Evolutionary conservation across 2,329 filamentous ascomycete species (phyloP).

Genomic region (Neofusicoccum umdonicola): DNA sequence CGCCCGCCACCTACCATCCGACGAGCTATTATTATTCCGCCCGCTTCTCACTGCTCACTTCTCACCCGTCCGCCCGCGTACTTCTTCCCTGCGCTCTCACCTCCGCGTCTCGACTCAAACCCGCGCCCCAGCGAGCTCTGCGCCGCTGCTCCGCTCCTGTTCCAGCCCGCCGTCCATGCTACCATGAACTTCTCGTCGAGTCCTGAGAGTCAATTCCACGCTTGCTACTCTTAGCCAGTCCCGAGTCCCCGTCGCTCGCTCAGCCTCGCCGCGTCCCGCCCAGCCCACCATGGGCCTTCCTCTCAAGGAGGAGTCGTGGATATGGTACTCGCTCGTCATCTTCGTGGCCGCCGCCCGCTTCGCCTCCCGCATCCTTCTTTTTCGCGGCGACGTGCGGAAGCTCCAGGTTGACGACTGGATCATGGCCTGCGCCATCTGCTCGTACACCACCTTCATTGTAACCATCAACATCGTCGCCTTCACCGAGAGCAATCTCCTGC

Average conservation of each 20-base stretch:
- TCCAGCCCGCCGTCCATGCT: slow-evolving; percentile 1
- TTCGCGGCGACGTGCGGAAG: slow-evolving; percentile 44
- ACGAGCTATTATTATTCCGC: slow-evolving; percentile 6
- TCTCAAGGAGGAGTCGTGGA: slow-evolving; percentile 47
- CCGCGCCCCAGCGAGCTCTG: neutral
- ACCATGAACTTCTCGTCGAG: slow-evolving; percentile 17
- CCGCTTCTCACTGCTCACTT: neutral
- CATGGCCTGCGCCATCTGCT: slow-evolving; percentile 52
- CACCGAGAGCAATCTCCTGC: slow-evolving; percentile 44
- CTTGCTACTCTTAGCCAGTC: slow-evolving; percentile 15
- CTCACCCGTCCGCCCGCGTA: neutral
- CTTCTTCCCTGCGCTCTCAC: neutral
- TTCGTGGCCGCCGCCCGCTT: slow-evolving; percentile 40
- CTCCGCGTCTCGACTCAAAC: neutral
- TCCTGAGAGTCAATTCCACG: slow-evolving; percentile 17
- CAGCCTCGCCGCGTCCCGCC: neutral
- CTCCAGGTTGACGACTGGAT: slow-evolving; percentile 59
- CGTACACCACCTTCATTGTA: slow-evolving; percentile 51
- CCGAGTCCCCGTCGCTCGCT: neutral
- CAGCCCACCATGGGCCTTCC: slow-evolving; percentile 10
- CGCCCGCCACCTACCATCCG: neutral
- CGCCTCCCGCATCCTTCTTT: slow-evolving; percentile 44
- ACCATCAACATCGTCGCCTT: slow-evolving; percentile 45
- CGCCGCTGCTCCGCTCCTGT: neutral
- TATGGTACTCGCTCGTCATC: slow-evolving; percentile 45